phyloP scores from a whole-genome alignment of 2,329 filamentous ascomycete genomes.

The Pyrenochaeta sp. region DNA sequence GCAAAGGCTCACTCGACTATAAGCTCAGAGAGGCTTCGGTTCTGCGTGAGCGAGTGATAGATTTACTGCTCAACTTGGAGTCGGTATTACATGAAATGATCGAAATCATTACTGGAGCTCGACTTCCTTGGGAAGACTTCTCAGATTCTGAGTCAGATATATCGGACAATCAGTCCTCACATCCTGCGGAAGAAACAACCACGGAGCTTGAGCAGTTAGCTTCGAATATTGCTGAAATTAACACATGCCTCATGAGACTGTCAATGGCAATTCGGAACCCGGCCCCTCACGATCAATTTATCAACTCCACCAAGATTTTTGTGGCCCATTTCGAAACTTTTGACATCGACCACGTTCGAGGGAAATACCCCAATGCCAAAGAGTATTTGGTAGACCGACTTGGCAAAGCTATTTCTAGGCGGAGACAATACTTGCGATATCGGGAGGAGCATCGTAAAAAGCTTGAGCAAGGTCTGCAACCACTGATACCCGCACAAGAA shows the following conservation, averaged over 20 bases:
- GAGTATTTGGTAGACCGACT: conserved; percentile 30
- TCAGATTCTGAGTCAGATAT: conserved; percentile 21
- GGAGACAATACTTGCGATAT: conserved; percentile 41
- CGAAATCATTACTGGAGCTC: conserved; percentile 16
- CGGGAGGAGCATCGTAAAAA: conserved; percentile 36
- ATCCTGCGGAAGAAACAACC: not conserved
- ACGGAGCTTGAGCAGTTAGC: conserved; percentile 31
- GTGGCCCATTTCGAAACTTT: conserved; percentile 29
- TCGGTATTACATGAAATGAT: conserved; percentile 17
- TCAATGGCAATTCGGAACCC: conserved; percentile 41
- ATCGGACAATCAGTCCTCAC: conserved; percentile 5
- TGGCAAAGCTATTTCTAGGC: conserved; percentile 36
- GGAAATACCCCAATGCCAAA: conserved; percentile 31
- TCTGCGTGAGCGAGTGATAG: conserved; percentile 26
- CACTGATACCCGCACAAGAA: not conserved
- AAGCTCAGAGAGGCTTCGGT: conserved; percentile 41
- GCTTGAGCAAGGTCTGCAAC: conserved; percentile 16
- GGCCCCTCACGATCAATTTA: conserved; percentile 37
- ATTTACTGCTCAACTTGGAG: conserved; percentile 30
- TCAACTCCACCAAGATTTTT: conserved; percentile 23
- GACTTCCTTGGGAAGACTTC: conserved; percentile 26
- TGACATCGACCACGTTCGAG: conserved; percentile 33
- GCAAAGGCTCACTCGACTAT: conserved; percentile 40
- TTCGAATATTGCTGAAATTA: conserved; percentile 29
- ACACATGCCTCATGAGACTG: conserved; percentile 40